These are phyloP conservation scores for Rosa chinensis DNA, from an alignment of 306 rosid genomes.

Conservation along the genomic window DNA sequence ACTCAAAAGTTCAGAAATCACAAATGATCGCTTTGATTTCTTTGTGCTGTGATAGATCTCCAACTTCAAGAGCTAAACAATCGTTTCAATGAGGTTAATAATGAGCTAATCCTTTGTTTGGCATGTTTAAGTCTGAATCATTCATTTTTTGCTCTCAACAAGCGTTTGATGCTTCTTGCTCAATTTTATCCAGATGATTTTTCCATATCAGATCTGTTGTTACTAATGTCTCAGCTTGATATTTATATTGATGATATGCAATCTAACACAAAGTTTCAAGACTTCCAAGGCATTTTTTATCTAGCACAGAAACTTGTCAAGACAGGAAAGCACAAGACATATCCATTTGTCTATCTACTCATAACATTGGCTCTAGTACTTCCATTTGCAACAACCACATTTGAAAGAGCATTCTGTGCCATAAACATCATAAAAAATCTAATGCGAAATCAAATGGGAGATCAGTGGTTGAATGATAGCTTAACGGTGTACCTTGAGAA, in stretches of 20 bases:
- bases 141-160: no score
- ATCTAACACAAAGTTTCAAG: no score
- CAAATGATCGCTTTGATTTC: neutral
- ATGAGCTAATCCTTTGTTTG: no score
- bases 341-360: neutral
- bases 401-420: neutral
- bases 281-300: no score
- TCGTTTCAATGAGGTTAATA: no score
- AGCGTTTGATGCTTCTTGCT: no score
- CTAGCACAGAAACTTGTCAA: neutral
- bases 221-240: no score
- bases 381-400: neutral
- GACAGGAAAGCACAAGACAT: neutral
- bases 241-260: no score
- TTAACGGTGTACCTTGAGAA: neutral
- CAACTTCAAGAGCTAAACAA: neutral
- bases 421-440: neutral
- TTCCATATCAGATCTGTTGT: no score
- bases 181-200: no score
- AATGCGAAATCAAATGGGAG: neutral
- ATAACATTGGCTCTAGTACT: neutral
- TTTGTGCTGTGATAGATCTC: neutral
- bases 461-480: neutral
- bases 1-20: neutral
- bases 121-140: no score